Base-by-base conservation (phyloP, 2,329 filamentous ascomycete genomes). In the Clarireedia homoeocarpa region DNA sequence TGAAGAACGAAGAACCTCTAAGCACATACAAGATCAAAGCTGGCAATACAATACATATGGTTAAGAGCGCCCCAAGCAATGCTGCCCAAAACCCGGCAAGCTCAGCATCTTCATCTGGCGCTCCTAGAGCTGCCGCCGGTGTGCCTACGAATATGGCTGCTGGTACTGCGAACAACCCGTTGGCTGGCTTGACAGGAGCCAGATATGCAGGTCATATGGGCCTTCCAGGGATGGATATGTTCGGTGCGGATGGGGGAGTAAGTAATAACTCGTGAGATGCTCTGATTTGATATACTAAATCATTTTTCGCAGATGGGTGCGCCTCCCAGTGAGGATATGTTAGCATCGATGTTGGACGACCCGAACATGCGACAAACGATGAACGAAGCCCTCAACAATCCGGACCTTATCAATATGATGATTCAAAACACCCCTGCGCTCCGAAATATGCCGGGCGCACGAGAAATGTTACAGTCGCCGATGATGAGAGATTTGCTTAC, bases 301-400 rank as follows among this genome's bases (percentile, higher is more conserved):
- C 58, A 20, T 40, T 26, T 58, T 26, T 58, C 44, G 23, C 58
- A 95, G 91, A 96, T 96, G 91, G 90, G 91, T 38, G 88, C 91
- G 36, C 90, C 90, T 36, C 90, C 82, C 68, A 83, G 84, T 68
- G 83, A 90, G 58, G 91, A 96, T 57, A 80, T 88, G 57, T 82
- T 99, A 70, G 81, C 90, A 56, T 81, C 84, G 61, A 88, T 96
- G 83, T 84, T 99, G 66, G 84, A 88, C 60, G 90, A 97, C 68
- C 94, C 94, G 23, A 86, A 89, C 68, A 85, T 95, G 56, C 83
- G 89, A 61, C 86, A 90, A 62, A 85, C 86, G 55, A 88, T 99
- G 82, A 95, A 94, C 71, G 92, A 96, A 73, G 90, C 91, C 38
- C 86, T 99, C 71, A 89, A 91, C 71, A 97, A 97, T 72, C 92